Base-by-base conservation (phyloP, 208 protist genomes). In the Leishmania aethiopica region DNA sequence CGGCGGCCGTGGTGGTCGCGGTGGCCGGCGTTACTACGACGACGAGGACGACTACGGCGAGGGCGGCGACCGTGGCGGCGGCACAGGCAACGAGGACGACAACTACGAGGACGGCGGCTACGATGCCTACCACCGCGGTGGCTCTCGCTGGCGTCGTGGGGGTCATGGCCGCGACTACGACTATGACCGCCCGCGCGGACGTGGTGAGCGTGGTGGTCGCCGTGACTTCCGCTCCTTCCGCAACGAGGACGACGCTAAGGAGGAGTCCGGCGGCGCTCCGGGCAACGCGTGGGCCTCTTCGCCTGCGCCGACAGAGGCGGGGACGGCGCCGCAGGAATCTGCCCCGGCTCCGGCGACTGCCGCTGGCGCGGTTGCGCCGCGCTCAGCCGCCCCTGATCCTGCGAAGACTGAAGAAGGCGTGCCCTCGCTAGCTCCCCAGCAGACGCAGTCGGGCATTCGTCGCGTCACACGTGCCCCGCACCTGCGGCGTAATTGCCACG, bases 401-500 rank as follows among this genome's bases (percentile, higher is more conserved):
- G 75, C 75, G 3, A 78, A 32, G 28, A 25, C 25, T 42, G 75
- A 47, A 8, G 75, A 67, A 32, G 53, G 11, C 13, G 53, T 8
- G 11, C 15, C 57, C 22, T 62, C 55, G 53, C 40, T 51, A 42
- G 42, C 60, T 51, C 19, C 79, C 1, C 80, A 78, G 72, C 71
- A 53, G 73, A 45, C 66, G 71, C 77, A 85, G 70, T 13, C 82
- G 32, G 67, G 57, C 37, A 82, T 85, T 69, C 77, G 79, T 47
- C 90, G 93, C 40, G 85, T 85, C 22, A 86, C 90, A 81, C 92
- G 94, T 72, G 90, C 94, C 25, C 82, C 92, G 22, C 89, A 94
- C 83, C 87, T 95, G 67, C 94, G 92, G 42, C 84, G 84, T 49
- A 95, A 95, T 81, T 95, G 91, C 78, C 86, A 84, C 86, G 85